Base-by-base conservation (phyloP, 352 stramenopile genomes). In the Peronosclerospora sorghi region DNA sequence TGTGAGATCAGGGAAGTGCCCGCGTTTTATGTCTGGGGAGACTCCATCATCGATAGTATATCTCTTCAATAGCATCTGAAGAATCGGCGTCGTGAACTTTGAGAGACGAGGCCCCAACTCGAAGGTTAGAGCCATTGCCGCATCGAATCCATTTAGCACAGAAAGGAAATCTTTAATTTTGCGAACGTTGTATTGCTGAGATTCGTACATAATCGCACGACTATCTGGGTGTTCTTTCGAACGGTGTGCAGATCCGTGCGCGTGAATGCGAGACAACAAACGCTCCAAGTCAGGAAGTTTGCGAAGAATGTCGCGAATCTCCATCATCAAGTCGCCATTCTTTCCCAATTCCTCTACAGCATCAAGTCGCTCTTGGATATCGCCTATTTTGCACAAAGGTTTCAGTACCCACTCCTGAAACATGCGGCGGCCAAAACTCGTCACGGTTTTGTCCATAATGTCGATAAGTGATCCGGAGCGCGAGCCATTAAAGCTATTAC, bases 151-250 rank as follows among this genome's bases (percentile, higher is more conserved):
- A 34, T 89, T 77, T 5, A 99, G 56, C 8, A 97, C 61, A 2
- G 95, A 73, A 4, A 94, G 29, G 26, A 96, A 94, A 45, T 95
- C 79, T 17, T 82, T 80, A 30, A 99, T 98, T 64, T 99, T 99
- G 37, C 93, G 86, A 48, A 94, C 94, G 41, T 96, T 98, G 75
- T 99, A 98, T 44, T 86, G 96, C 40, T 78, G 83, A 13, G 65
- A 78, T 59, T 99, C 96, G 63, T 99, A 99, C 66, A 99, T 94
- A 41, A 99, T 88, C 29, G 96, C 96, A 24, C 96, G 76, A 36
- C 90, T 95, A 55, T 98, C 94, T 0, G 96, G 96, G 63, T 99
- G 95, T 44, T 90, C 66, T 18, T 70, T 57, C 0, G 74, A 85
- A 19, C 86, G 72, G 47, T 95, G 54, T 29, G 68, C 59, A 20